Conservation (phyloP, 129 eudicot species). For the Artemisia annua region DNA sequence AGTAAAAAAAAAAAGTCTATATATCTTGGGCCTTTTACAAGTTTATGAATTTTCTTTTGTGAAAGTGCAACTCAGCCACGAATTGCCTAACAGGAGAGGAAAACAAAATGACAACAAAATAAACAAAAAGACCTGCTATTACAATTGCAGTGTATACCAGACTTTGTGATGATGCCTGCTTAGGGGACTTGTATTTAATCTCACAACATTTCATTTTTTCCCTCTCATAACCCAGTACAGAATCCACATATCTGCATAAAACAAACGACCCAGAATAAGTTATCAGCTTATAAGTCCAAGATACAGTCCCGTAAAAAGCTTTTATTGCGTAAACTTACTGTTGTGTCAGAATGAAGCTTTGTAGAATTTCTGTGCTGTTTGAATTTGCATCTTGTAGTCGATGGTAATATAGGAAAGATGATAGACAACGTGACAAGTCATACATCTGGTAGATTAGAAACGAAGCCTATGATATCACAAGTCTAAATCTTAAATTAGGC, state of each 20-base stretch:
- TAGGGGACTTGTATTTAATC: conserved; percentile 66
- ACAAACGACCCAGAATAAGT: not conserved
- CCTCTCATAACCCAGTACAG: conserved; percentile 65
- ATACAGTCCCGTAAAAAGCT: not conserved
- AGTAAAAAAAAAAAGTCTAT: no score
- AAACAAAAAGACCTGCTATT: conserved; percentile 86
- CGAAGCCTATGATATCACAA: no score
- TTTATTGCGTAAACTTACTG: conserved; percentile 52
- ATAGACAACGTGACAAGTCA: no score
- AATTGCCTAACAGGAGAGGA: conserved; percentile 79
- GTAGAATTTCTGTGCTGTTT: conserved; percentile 87
- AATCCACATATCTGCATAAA: conserved; percentile 78
- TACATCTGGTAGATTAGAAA: no score
- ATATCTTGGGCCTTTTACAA: no score
- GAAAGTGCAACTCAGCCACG: not conserved
- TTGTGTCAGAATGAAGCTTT: conserved; percentile 81
- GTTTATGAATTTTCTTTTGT: no score
- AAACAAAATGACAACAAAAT: conserved; percentile 86
- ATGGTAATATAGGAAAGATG: conserved; percentile 86
- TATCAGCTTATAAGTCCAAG: conserved; percentile 2
- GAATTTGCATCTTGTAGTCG: conserved; percentile 79
- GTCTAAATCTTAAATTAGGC: not conserved
- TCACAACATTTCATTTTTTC: conserved; percentile 92
- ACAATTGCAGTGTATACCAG: conserved; percentile 87
- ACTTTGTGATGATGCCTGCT: conserved; percentile 68